These are phyloP conservation scores for Salvia sclarea DNA, from an alignment of 305 asterid genomes.

Conservation along the genomic window DNA sequence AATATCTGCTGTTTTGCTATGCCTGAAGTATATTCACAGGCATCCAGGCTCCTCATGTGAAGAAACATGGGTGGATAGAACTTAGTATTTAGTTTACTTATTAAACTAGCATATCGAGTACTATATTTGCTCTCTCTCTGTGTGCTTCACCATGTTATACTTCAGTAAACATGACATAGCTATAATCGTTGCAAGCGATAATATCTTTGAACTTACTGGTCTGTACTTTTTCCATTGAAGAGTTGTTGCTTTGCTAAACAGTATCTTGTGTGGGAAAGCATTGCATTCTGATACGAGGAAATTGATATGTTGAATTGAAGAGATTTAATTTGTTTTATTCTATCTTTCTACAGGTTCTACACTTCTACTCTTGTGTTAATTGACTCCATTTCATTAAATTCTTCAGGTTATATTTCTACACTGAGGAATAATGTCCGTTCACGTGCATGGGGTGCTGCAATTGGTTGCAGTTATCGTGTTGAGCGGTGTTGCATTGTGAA, in stretches of 20 bases:
- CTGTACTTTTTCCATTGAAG: constrained; percentile 2
- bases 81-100: constrained; percentile 2
- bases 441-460: constrained; percentile 97
- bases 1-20: background rate
- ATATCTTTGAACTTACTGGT: constrained; percentile 19
- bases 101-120: constrained; percentile 6
- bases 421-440: constrained; percentile 95
- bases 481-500: constrained; percentile 87
- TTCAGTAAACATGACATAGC: constrained; percentile 5
- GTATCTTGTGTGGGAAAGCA: constrained; percentile 25
- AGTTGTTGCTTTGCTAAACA: constrained; percentile 22
- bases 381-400: constrained; percentile 24
- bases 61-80: background rate
- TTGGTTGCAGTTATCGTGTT: constrained; percentile 90
- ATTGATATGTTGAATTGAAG: constrained; percentile 19
- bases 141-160: constrained; percentile 4
- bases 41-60: background rate
- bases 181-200: background rate
- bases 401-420: constrained; percentile 79
- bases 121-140: background rate
- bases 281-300: constrained; percentile 21
- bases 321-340: constrained; percentile 6
- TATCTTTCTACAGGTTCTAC: constrained; percentile 6
- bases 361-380: constrained; percentile 5
- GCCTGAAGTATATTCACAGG: background rate